Conservation (phyloP, 192 early-diverging fungal species). For the Allomyces macrogynus region DNA sequence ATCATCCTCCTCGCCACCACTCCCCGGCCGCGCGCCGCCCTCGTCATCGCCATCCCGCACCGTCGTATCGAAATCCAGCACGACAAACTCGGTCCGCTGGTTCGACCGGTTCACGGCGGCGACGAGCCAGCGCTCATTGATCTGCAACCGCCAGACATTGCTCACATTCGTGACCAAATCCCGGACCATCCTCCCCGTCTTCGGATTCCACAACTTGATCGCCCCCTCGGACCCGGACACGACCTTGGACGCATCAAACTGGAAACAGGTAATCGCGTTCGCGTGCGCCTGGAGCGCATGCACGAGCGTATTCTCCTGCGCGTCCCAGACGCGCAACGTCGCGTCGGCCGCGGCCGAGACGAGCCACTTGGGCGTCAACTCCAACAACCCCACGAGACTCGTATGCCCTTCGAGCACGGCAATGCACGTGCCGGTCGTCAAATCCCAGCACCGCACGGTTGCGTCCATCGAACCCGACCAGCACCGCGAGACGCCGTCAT, state of each 20-base stretch:
- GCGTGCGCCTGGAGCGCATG: conserved; percentile 53
- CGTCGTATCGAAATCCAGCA: conserved; percentile 22
- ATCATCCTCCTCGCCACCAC: no score
- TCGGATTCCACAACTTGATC: conserved; percentile 93
- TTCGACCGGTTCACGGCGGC: conserved; percentile 46
- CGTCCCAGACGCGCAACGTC: conserved; percentile 78
- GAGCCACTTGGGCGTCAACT: conserved; percentile 59
- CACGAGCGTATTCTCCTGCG: conserved; percentile 36
- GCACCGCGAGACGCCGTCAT: conserved; percentile 56
- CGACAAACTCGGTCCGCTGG: conserved; percentile 22
- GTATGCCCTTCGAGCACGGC: conserved; percentile 72
- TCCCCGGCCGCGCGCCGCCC: no score
- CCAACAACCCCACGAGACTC: conserved; percentile 83
- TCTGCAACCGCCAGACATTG: conserved; percentile 86
- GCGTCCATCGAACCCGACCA: conserved; percentile 91
- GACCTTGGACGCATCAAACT: conserved; percentile 81
- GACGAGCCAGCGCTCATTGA: conserved; percentile 70
- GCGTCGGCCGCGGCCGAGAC: conserved; percentile 92
- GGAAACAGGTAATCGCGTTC: conserved; percentile 94
- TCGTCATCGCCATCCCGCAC: not conserved
- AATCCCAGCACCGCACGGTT: conserved; percentile 79
- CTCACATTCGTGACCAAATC: conserved; percentile 62
- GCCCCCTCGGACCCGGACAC: conserved; percentile 87
- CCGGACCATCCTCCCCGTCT: conserved; percentile 56
- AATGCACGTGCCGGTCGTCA: conserved; percentile 55